A percentile compares a stretch with the other conserved stretches of the same genome.
phyloP scores from a whole-genome alignment of 2,329 filamentous ascomycete species.

The Aspergillus glaucus region DNA sequence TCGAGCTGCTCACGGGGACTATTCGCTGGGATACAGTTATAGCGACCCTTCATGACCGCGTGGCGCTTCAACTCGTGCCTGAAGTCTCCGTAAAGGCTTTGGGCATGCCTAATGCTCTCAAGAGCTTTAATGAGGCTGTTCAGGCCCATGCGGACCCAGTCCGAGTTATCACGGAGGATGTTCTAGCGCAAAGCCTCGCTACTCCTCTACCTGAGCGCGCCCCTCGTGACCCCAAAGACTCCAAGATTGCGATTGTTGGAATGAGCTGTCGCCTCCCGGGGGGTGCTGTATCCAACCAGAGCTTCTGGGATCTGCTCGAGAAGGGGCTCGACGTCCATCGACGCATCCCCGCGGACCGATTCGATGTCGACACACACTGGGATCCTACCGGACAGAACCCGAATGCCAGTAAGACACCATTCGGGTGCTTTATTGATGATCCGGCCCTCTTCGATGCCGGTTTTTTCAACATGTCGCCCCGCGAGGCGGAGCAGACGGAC shows the following conservation, averaged over 20 bases:
- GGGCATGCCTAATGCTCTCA: constrained; percentile 20
- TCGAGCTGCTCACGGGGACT: constrained; percentile 14
- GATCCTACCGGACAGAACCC: constrained; percentile 27
- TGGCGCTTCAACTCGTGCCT: constrained; percentile 1
- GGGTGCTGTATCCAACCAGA: not conserved
- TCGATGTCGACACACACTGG: constrained; percentile 27
- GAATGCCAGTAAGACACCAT: constrained; percentile 26
- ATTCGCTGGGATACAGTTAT: constrained; percentile 16
- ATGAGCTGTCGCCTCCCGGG: constrained; percentile 1
- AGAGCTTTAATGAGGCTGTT: constrained; percentile 19
- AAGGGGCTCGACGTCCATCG: constrained; percentile 22
- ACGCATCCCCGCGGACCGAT: constrained; percentile 28
- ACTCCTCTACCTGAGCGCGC: not conserved
- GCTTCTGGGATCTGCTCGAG: not conserved
- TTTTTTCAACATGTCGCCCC: constrained; percentile 54
- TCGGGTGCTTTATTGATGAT: constrained; percentile 33
- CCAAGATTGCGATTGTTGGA: constrained; percentile 1
- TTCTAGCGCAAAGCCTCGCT: constrained; percentile 17
- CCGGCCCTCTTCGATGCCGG: constrained; percentile 34
- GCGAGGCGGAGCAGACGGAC: constrained; percentile 64
- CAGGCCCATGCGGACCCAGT: not conserved
- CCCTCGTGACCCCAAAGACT: constrained; percentile 1
- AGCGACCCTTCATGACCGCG: constrained; percentile 14
- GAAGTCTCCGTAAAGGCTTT: constrained; percentile 20
- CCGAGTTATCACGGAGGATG: constrained; percentile 8